phyloP scores from a whole-genome alignment of 2,329 filamentous ascomycete species.

The Phaeosphaeriaceae sp. region DNA sequence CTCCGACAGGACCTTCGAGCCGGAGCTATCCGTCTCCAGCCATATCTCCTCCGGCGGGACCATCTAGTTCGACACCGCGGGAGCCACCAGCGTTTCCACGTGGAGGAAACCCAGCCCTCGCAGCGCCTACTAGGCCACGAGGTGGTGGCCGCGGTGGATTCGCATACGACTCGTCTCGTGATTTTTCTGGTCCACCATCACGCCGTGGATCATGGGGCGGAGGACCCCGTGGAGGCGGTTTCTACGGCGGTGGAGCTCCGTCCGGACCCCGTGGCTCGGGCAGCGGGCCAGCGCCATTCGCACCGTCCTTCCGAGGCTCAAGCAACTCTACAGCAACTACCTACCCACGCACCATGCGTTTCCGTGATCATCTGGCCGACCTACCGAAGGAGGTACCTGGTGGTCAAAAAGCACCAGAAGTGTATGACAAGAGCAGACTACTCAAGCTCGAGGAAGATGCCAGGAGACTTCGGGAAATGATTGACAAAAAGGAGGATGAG shows the following conservation, averaged over 20 bases:
- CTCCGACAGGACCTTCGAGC: conserved; percentile 49
- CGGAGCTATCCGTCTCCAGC: conserved; percentile 46
- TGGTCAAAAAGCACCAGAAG: conserved; percentile 52
- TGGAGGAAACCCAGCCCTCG: conserved; percentile 45
- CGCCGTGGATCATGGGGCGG: conserved; percentile 47
- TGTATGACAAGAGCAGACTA: conserved; percentile 53
- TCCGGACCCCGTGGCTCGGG: conserved; percentile 43
- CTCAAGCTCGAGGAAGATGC: conserved; percentile 57
- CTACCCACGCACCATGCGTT: conserved; percentile 57
- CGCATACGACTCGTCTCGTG: conserved; percentile 45
- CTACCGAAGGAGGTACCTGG: conserved; percentile 55
- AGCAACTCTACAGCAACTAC: conserved; percentile 53
- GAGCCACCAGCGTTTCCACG: conserved; percentile 46
- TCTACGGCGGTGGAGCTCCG: conserved; percentile 36
- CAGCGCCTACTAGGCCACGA: conserved; percentile 49
- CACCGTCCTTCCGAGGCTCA: conserved; percentile 50
- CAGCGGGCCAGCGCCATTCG: conserved; percentile 36
- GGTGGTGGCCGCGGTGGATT: conserved; percentile 52
- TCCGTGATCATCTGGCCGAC: conserved; percentile 52
- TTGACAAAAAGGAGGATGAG: conserved; percentile 55
- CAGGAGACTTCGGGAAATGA: conserved; percentile 52
- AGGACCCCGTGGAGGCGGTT: conserved; percentile 40
- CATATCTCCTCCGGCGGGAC: conserved; percentile 50
- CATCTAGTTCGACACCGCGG: conserved; percentile 36
- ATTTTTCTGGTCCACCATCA: conserved; percentile 41